Evolutionary conservation across 768 basidiomycete genomes (phyloP), one percentile per base, ranked within the genome.

Genomic region (Mycena rebaudengoi): DNA sequence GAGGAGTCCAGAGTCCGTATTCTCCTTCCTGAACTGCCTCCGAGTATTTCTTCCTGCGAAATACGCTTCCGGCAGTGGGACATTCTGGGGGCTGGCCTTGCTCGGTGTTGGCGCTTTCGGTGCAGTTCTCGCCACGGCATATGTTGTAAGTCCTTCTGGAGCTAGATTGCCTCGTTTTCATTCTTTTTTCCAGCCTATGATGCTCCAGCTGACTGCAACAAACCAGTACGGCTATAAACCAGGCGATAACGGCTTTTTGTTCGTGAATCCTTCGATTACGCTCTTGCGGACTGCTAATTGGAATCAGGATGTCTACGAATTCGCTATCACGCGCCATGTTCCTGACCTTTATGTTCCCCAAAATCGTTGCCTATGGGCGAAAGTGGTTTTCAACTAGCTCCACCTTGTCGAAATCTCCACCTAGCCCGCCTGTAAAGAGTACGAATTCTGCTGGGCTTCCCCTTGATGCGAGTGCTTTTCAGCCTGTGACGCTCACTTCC

Each of bases 121-220:
- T 25, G 53, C 37, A 5, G 50, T 55, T 0, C 48, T 64, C 52
- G 66, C 66, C 7, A 67, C 63, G 0, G 50, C 57, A n/a, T n/a
- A n/a, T n/a, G n/a, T n/a, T n/a, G 52, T 67, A 26, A 7, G 66
- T 63, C n/a, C n/a, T n/a, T n/a, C n/a, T 32, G 28, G 13, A 10
- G 13, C 10, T 25, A 16, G 25, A 3, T 30, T 35, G 29, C 3
- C 13, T 8, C 14, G 20, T 28, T 6, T 28, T 10, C 12, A 11
- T 51, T 14, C 40, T 46, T 40, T 2, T 1, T n/a, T 48, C 2
- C 35, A 67, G 66, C 66, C 62, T 4, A 8, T 67, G 13, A 67
- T 67, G 66, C 62, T 67, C 1, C 66, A 67, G 25, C 66, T 67
- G 4, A 64, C 66, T 2, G 66, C 62, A 12, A 67, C 66, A 43